Evolutionary conservation across 2,329 filamentous ascomycete species (phyloP).

Genomic region (Penicillium aurantiogriseum): DNA sequence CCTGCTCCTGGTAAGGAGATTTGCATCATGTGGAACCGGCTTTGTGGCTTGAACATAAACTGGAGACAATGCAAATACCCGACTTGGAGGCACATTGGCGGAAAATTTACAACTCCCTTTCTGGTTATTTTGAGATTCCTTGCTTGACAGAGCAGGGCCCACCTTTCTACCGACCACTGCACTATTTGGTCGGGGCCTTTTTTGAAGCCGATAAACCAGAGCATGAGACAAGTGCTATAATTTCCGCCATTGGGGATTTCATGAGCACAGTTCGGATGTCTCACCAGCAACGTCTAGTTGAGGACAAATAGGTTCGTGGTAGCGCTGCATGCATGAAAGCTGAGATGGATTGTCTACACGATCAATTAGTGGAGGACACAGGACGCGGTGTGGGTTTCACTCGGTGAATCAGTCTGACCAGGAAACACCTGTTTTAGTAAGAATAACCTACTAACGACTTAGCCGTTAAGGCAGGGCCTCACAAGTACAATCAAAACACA

Average conservation of each 20-base stretch:
- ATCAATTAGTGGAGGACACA: too few species aligned
- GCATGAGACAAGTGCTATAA: background rate
- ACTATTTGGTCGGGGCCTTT: conserved; percentile 3
- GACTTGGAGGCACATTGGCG: background rate
- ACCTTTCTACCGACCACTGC: background rate
- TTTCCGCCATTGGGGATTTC: background rate
- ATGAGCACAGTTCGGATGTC: background rate
- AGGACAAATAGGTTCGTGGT: background rate
- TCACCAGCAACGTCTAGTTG: background rate
- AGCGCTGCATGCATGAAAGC: background rate
- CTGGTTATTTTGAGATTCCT: background rate
- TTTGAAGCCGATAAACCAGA: background rate
- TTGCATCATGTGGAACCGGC: conserved; percentile 9
- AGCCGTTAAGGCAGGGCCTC: background rate
- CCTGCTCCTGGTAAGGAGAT: conserved; percentile 5
- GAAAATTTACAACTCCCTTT: background rate
- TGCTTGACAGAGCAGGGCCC: background rate
- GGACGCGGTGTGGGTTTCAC: too few species aligned
- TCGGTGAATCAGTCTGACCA: too few species aligned
- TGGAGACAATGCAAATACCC: background rate
- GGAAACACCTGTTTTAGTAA: too few species aligned
- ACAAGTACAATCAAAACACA: too few species aligned
- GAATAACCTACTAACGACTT: too few species aligned
- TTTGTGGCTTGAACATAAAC: background rate
- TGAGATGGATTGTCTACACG: too few species aligned